These are phyloP conservation scores for Erodium chrysanthum DNA, from an alignment of 441 rosid species.

Conservation along the genomic window DNA sequence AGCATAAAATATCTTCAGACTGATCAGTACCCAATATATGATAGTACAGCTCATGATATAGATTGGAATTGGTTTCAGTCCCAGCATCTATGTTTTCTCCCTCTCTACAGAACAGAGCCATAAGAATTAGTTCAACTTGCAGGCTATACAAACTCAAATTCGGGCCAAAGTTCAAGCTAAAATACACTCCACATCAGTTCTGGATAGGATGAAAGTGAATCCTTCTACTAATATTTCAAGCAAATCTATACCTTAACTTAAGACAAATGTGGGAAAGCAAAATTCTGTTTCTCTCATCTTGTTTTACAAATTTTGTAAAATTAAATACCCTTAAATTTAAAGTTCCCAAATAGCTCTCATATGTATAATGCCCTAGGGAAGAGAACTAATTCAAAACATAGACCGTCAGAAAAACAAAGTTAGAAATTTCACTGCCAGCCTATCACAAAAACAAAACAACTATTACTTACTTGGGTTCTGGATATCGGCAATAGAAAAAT, in stretches of 20 bases:
- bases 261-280: not conserved
- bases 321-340: not conserved
- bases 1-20: constrained; percentile 78
- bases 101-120: constrained; percentile 35
- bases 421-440: not conserved
- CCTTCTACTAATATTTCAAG: not conserved
- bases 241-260: not conserved
- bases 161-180: not conserved
- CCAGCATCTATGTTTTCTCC: constrained; percentile 82
- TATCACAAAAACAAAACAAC: not conserved
- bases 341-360: not conserved
- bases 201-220: not conserved
- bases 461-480: constrained; percentile 61
- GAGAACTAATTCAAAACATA: not conserved
- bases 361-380: not conserved
- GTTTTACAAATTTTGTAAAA: constrained; percentile 4
- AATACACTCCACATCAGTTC: not conserved
- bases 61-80: constrained; percentile 70
- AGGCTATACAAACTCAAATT: not conserved
- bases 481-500: constrained; percentile 83
- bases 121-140: not conserved
- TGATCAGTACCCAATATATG: constrained; percentile 79
- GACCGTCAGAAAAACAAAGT: not conserved
- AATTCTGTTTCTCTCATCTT: not conserved
- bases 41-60: constrained; percentile 61